Conservation (phyloP, 169 alveolate genomes). For the Fabrea salina region DNA sequence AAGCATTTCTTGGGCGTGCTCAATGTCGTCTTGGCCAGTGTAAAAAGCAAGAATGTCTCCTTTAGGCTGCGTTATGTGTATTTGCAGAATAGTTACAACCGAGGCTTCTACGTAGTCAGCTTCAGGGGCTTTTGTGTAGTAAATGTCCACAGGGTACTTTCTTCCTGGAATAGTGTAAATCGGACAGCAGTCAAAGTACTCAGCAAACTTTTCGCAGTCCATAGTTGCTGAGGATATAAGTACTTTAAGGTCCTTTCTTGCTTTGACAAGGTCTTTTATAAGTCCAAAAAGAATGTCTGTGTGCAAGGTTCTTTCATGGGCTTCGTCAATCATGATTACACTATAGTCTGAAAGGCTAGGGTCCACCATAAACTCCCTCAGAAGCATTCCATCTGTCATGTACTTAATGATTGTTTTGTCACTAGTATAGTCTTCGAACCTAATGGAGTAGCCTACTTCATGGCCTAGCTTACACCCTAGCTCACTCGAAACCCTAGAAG, state of each 20-base stretch:
- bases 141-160: constrained; percentile 96
- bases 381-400: constrained; percentile 99
- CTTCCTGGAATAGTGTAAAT: constrained; percentile 95
- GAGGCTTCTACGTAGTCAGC: constrained; percentile 99
- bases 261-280: constrained; percentile 90
- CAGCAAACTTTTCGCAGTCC: constrained; percentile 97
- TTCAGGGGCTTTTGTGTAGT: constrained; percentile 98
- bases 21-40: constrained; percentile 99
- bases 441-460: constrained; percentile 93
- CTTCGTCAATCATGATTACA: constrained; percentile 98
- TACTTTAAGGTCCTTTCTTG: constrained; percentile 68
- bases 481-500: constrained; percentile 98
- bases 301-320: constrained; percentile 99
- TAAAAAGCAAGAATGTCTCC: constrained; percentile 99
- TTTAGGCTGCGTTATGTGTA: constrained; percentile 97
- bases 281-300: constrained; percentile 99
- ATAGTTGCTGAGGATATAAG: constrained; percentile 92
- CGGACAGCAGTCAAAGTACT: constrained; percentile 96
- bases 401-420: constrained; percentile 94
- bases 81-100: constrained; percentile 96
- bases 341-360: constrained; percentile 93
- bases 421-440: constrained; percentile 98
- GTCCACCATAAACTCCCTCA: constrained; percentile 95
- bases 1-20: constrained; percentile 91
- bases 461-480: constrained; percentile 96